Evolutionary conservation across 208 protist species (phyloP).

Genomic region (Acanthamoeba lenticulata): DNA sequence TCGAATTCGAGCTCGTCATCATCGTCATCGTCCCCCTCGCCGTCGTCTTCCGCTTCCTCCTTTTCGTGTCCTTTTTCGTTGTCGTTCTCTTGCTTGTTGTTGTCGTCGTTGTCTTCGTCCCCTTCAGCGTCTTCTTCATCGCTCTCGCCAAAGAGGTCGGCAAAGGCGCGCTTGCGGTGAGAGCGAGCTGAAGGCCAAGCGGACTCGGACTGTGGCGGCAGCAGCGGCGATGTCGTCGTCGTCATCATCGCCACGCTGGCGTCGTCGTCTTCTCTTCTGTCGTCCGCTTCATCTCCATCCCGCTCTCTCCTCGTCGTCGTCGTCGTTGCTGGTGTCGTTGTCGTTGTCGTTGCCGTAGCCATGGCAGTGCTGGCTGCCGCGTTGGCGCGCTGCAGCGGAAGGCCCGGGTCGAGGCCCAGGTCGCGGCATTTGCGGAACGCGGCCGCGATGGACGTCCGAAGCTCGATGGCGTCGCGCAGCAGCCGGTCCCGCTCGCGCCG

Average conservation of each 20-base stretch:
- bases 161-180: not conserved
- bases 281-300: not conserved
- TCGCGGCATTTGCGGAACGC: slow-evolving; percentile 3
- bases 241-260: not conserved
- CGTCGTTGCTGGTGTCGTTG: not conserved
- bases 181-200: not conserved
- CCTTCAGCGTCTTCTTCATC: not conserved
- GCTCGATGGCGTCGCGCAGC: not conserved
- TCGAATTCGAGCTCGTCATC: not conserved
- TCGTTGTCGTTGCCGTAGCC: not conserved
- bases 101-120: not conserved
- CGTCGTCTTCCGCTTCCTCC: not conserved
- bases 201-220: too few relatives aligned
- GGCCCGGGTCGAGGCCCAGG: not conserved
- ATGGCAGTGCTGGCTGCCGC: not conserved
- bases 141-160: not conserved
- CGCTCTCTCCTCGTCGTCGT: not conserved
- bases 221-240: not conserved
- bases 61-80: not conserved
- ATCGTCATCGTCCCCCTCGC: not conserved
- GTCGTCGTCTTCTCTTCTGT: not conserved
- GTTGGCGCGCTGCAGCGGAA: not conserved
- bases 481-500: not conserved
- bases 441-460: not conserved
- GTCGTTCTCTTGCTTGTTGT: not conserved